phyloP scores from a whole-genome alignment of 1,284 basidiomycete species.

The Cerrena zonata region DNA sequence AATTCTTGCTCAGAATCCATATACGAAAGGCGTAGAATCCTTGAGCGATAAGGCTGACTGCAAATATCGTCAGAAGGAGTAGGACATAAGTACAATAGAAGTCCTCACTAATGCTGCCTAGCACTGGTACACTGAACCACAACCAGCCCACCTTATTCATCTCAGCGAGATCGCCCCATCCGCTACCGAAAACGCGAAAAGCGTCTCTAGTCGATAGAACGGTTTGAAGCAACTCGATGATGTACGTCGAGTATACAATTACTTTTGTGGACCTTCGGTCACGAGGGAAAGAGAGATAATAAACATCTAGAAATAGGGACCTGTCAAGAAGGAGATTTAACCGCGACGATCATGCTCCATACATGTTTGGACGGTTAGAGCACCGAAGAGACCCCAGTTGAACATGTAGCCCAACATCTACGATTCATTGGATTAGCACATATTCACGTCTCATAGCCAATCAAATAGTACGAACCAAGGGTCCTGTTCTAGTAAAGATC shows the following conservation, averaged over 20 bases:
- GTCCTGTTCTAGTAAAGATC: neutral
- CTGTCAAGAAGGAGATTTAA: neutral
- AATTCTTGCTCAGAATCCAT: conserved; percentile 13
- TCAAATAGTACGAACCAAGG: neutral
- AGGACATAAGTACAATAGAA: neutral
- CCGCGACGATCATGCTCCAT: too few relatives aligned
- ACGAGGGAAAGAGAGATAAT: conserved; percentile 4
- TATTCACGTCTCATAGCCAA: too few relatives aligned
- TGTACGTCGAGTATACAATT: neutral
- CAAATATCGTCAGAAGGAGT: too few relatives aligned
- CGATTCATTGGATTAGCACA: too few relatives aligned
- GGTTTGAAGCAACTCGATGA: conserved; percentile 3
- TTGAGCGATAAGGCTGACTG: conserved; percentile 24
- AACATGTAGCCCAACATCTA: conserved; percentile 6
- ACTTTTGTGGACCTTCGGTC: neutral
- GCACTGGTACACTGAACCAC: conserved; percentile 24
- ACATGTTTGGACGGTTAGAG: conserved; percentile 4
- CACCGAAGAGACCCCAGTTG: conserved; percentile 7
- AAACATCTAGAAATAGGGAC: neutral
- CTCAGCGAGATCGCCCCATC: conserved; percentile 21
- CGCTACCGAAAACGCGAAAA: conserved; percentile 20
- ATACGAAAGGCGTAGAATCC: conserved; percentile 25
- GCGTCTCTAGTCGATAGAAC: conserved; percentile 8
- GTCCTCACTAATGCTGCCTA: conserved; percentile 21
- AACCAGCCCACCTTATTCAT: conserved; percentile 18